Base-by-base conservation (phyloP, 2,329 filamentous ascomycete species). In the Calonectria crousiana region DNA sequence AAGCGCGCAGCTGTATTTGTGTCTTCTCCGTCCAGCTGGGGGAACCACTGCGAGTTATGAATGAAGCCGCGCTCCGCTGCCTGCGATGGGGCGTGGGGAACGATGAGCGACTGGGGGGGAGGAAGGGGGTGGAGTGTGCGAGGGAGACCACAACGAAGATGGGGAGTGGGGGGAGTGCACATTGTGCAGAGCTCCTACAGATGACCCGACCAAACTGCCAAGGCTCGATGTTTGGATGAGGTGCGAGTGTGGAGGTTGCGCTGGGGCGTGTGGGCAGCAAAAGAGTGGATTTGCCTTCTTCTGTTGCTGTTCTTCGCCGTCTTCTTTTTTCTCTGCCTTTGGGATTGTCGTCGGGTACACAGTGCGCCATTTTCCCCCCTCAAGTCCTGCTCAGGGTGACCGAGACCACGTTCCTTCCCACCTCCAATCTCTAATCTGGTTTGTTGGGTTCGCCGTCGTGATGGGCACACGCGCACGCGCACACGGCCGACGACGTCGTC, bases 1-100 rank as follows among this genome's bases (percentile, higher is more conserved):
- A 80, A 80, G 78, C 77, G 79, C 79, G 79, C 79, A 80, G 75
- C 77, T 79, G 36, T 78, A 77, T 79, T 80, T 79, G 76, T 80
- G 78, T 71, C 70, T 72, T 66, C 72, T 72, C 66, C 30, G 68
- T 72, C 44, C 10, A 58, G 65, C 72, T 72, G 74, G 74, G 73
- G 71, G 77, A 71, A 72, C 69, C 72, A 70, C 76, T 77, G 67
- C 72, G 62, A 80, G 75, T 78, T 79, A 79, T 79, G 78, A 79
- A 78, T 75, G 76, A 79, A 79, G 76, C 75, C 70, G 72, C 74
- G 62, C 73, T 75, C 73, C 79, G 72, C 70, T 73, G 26, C 51
- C 58, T 62, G 44, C 62, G 66, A 53, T 72, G 53, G 64, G 70
- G 71, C 71, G 71, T 73, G 71, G 71, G 71, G 71, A 73, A 69